Percentiles rank a stretch among this genome's conserved stretches.
Evolutionary conservation across 306 rosid species (phyloP).

Genomic region (Ammopiptanthus mongolicus): DNA sequence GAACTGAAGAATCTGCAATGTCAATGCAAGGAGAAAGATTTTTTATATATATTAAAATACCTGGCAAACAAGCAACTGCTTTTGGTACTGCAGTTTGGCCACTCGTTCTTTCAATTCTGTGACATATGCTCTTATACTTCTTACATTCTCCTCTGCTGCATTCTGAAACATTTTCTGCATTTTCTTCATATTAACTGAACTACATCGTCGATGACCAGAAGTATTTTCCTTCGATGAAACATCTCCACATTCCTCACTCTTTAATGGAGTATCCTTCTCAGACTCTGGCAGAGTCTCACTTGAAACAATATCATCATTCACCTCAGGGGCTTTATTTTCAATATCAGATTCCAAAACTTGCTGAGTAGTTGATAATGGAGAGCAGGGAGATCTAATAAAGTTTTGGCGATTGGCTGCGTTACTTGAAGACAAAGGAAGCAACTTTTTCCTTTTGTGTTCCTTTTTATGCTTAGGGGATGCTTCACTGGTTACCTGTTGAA

Average conservation of each 20-base stretch:
- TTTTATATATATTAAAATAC: conserved; percentile 32
- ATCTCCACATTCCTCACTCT: conserved; percentile 88
- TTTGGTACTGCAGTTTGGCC: conserved; percentile 96
- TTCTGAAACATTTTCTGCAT: conserved; percentile 99
- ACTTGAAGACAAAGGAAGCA: conserved; percentile 78
- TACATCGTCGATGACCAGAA: conserved; percentile 69
- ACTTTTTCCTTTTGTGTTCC: conserved; percentile 67
- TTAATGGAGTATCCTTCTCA: conserved; percentile 83
- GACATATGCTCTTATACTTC: conserved; percentile 93
- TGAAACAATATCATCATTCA: conserved; percentile 46
- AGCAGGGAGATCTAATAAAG: conserved; percentile 88
- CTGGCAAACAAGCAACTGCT: conserved; percentile 98
- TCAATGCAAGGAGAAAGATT: neutral
- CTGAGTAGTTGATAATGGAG: conserved; percentile 70
- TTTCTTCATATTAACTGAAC: conserved; percentile 99
- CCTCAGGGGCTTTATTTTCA: conserved; percentile 76
- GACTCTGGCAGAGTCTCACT: conserved; percentile 53
- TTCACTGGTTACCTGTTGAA: conserved; percentile 45
- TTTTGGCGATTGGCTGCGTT: conserved; percentile 54
- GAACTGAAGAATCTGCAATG: neutral
- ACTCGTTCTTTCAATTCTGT: conserved; percentile 99
- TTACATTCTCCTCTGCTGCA: conserved; percentile 99
- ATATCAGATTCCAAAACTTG: conserved; percentile 67
- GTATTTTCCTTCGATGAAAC: conserved; percentile 79
- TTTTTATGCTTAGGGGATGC: conserved; percentile 66